These are phyloP conservation scores for Berkeleyomyces basicola DNA, from an alignment of 2,329 filamentous ascomycete genomes.

Conservation along the genomic window DNA sequence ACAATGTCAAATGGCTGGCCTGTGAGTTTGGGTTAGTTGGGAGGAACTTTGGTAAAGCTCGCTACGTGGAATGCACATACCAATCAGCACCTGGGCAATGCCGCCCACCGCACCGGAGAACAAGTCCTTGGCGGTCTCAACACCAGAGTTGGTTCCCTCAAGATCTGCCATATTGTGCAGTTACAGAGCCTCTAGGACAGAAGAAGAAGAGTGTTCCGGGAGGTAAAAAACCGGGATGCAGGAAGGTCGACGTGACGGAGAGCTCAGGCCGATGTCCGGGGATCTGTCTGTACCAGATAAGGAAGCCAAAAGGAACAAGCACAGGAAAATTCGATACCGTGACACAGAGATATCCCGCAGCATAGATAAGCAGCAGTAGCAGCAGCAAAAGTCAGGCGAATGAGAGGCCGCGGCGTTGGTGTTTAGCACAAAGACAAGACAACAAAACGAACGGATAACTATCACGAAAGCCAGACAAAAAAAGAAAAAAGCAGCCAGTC, in stretches of 20 bases:
- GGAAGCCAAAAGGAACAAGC: not conserved
- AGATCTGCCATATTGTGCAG: slow-evolving; percentile 10
- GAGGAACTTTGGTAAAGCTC: slow-evolving; percentile 5
- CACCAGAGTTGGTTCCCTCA: slow-evolving; percentile 19
- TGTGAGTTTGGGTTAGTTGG: slow-evolving; percentile 19
- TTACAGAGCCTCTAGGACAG: not conserved
- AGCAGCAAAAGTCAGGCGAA: not conserved
- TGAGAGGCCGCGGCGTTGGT: not conserved
- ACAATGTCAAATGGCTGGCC: slow-evolving; percentile 75
- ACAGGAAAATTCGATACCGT: not conserved
- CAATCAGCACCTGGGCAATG: slow-evolving; percentile 82
- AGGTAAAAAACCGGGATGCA: not conserved
- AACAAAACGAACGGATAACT: not conserved
- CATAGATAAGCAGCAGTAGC: not conserved
- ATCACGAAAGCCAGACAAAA: not conserved
- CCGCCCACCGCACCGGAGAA: slow-evolving; percentile 82
- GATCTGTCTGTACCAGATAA: not conserved
- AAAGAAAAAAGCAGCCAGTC: not conserved
- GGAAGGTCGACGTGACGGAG: not conserved
- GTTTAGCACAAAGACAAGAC: not conserved
- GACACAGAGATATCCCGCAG: not conserved
- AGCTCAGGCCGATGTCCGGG: slow-evolving; percentile 1
- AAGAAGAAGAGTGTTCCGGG: not conserved
- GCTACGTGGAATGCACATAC: slow-evolving; percentile 34
- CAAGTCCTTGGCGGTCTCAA: slow-evolving; percentile 70